Evolutionary conservation across 2,329 filamentous ascomycete genomes (phyloP).

Genomic region (Lasiodiplodia sp.): DNA sequence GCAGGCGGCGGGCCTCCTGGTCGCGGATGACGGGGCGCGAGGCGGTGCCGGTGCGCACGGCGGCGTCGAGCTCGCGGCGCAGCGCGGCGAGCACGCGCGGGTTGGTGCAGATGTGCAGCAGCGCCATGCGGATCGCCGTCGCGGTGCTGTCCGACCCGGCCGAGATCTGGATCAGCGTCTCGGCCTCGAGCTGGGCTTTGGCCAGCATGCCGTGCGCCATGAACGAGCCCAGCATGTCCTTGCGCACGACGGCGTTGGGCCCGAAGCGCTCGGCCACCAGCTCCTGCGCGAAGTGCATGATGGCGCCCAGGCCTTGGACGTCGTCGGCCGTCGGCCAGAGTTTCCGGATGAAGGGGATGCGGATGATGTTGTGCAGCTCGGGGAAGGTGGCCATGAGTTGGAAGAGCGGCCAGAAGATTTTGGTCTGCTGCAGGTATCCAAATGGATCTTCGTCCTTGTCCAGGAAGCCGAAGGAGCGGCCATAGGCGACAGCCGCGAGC

Average conservation of each 20-base stretch:
- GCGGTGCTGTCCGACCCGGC: slow-evolving; percentile 67
- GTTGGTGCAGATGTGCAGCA: slow-evolving; percentile 62
- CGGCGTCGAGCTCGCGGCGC: slow-evolving; percentile 54
- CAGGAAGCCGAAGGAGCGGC: slow-evolving; percentile 58
- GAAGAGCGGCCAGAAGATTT: slow-evolving; percentile 53
- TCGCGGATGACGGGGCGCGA: slow-evolving; percentile 55
- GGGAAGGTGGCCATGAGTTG: slow-evolving; percentile 55
- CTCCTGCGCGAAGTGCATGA: slow-evolving; percentile 50
- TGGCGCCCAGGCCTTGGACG: slow-evolving; percentile 32
- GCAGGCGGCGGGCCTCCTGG: slow-evolving; percentile 48
- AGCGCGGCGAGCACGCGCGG: slow-evolving; percentile 56
- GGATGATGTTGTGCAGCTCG: slow-evolving; percentile 51
- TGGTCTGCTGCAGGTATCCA: slow-evolving; percentile 56
- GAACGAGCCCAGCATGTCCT: slow-evolving; percentile 63
- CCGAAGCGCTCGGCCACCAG: slow-evolving; percentile 57
- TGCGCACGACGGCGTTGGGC: slow-evolving; percentile 48
- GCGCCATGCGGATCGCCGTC: slow-evolving; percentile 60
- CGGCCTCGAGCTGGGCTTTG: slow-evolving; percentile 52
- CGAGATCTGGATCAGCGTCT: slow-evolving; percentile 56
- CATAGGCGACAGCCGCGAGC: slow-evolving; percentile 51
- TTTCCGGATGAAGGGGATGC: slow-evolving; percentile 48
- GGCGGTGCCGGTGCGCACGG: slow-evolving; percentile 48
- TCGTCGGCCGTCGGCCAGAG: slow-evolving; percentile 20
- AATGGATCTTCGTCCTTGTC: slow-evolving; percentile 56
- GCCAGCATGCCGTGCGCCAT: slow-evolving; percentile 49